These are phyloP conservation scores for Buddleja alternifolia DNA, from an alignment of 257 asterid species.

Conservation along the genomic window DNA sequence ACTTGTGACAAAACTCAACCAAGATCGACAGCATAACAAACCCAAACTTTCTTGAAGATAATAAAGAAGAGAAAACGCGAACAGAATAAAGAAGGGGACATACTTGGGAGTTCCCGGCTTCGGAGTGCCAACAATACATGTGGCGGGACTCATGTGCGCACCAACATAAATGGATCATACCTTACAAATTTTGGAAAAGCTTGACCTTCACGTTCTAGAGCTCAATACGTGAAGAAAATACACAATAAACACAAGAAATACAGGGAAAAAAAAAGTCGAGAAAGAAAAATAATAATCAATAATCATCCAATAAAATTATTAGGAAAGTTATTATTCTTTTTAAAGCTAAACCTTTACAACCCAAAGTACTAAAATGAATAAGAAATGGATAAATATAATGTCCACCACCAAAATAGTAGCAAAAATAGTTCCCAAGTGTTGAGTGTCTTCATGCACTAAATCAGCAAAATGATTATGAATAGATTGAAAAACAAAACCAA, in stretches of 20 bases:
- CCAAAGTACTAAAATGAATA: background rate
- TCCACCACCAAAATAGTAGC: background rate
- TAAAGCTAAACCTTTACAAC: background rate
- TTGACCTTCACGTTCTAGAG: background rate
- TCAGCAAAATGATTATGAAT: background rate
- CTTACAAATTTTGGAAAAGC: slow-evolving; percentile 6
- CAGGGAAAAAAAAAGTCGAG: background rate
- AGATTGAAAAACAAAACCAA: background rate
- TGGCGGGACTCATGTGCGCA: too few relatives aligned
- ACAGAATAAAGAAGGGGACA: too few relatives aligned
- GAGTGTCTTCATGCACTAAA: background rate
- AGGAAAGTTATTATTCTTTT: background rate
- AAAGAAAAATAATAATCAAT: background rate
- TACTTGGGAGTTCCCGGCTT: too few relatives aligned
- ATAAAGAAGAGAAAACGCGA: background rate
- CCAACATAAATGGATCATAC: too few relatives aligned
- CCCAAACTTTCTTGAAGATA: background rate
- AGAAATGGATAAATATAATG: background rate
- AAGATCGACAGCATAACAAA: background rate
- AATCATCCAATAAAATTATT: slow-evolving; percentile 11
- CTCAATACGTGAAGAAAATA: background rate
- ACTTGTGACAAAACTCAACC: background rate
- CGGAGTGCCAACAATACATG: too few relatives aligned
- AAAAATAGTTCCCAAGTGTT: background rate
- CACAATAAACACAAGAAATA: background rate